Evolutionary conservation across 805 yeast genomes (phyloP).

Genomic region (Lipomyces lipofer): DNA sequence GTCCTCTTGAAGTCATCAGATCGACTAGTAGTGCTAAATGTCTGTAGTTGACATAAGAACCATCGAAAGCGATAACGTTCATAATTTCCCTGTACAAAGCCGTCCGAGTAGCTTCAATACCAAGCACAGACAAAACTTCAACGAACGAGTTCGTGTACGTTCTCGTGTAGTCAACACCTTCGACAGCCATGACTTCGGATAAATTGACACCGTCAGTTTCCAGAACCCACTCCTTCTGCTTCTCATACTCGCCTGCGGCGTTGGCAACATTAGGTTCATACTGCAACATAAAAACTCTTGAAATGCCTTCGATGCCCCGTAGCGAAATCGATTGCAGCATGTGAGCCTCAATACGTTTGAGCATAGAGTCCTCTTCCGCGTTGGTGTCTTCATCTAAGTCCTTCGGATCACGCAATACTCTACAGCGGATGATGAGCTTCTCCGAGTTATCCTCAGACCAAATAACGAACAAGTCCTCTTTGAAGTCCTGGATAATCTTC

Average conservation of each 20-base stretch:
- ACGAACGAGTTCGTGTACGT: conserved; percentile 96
- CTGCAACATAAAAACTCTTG: conserved; percentile 69
- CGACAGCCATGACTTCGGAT: conserved; percentile 90
- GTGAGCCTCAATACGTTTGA: conserved; percentile 91
- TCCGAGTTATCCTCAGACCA: conserved; percentile 99
- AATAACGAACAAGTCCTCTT: conserved; percentile 92
- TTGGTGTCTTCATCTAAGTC: conserved; percentile 80
- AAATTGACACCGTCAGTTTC: conserved; percentile 98
- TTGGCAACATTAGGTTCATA: conserved; percentile 47
- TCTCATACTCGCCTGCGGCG: conserved; percentile 79
- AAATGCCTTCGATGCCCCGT: conserved; percentile 93
- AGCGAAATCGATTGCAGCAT: conserved; percentile 93
- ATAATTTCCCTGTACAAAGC: conserved; percentile 91
- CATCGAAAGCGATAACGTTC: conserved; percentile 98
- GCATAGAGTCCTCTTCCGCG: conserved; percentile 95
- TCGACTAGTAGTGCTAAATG: conserved; percentile 97
- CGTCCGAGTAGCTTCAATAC: conserved; percentile 97
- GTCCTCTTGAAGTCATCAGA: conserved; percentile 98
- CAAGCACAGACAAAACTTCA: conserved; percentile 89
- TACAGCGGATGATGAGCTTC: conserved; percentile 93
- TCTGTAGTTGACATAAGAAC: conserved; percentile 98
- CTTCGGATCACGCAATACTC: conserved; percentile 96
- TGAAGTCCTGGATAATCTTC: conserved; percentile 87
- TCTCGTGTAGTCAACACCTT: conserved; percentile 88
- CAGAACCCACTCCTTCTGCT: conserved; percentile 94